Evolutionary conservation across 768 basidiomycete genomes (phyloP).

Genomic region (Exsudoporus frostii): DNA sequence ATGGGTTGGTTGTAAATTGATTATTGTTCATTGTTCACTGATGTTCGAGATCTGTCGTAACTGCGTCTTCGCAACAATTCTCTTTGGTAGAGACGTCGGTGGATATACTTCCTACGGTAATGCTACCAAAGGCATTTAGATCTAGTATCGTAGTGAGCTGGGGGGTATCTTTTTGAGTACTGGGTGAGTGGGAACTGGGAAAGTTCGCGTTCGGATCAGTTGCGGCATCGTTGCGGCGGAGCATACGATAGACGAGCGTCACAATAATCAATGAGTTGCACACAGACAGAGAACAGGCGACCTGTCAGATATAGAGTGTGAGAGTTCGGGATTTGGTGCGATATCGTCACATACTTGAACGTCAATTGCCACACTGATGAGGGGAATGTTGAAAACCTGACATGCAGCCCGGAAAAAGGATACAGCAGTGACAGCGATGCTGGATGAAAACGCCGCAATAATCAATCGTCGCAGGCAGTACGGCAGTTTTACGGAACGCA

Average conservation of each 20-base stretch:
- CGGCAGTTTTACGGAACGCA: slow-evolving; percentile 6
- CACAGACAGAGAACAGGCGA: slow-evolving; percentile 13
- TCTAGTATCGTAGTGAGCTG: slow-evolving; percentile 15
- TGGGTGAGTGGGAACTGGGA: not conserved
- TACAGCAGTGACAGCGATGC: slow-evolving; percentile 3
- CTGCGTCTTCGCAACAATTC: not conserved
- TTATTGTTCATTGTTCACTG: not conserved
- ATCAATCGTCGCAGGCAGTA: slow-evolving; percentile 5
- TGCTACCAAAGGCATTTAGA: not conserved
- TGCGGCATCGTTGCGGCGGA: not conserved
- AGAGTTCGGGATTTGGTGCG: not conserved
- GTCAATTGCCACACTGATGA: slow-evolving; percentile 9
- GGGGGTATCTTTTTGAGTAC: not conserved
- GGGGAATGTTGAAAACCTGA: slow-evolving; percentile 3
- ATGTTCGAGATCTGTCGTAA: not conserved
- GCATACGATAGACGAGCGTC: slow-evolving; percentile 5
- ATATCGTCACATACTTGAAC: slow-evolving; percentile 7
- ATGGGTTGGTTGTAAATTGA: not conserved
- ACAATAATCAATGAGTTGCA: slow-evolving; percentile 13
- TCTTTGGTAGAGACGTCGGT: not conserved
- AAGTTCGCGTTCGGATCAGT: not conserved
- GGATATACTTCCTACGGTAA: not conserved
- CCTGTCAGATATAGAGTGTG: slow-evolving; percentile 7
- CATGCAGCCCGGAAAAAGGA: slow-evolving; percentile 7
- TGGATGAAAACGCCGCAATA: slow-evolving; percentile 4